Percentiles rank a stretch among this genome's conserved stretches.
Conservation (phyloP, 2,329 filamentous ascomycete genomes). For the Calonectria multiphialidica region DNA sequence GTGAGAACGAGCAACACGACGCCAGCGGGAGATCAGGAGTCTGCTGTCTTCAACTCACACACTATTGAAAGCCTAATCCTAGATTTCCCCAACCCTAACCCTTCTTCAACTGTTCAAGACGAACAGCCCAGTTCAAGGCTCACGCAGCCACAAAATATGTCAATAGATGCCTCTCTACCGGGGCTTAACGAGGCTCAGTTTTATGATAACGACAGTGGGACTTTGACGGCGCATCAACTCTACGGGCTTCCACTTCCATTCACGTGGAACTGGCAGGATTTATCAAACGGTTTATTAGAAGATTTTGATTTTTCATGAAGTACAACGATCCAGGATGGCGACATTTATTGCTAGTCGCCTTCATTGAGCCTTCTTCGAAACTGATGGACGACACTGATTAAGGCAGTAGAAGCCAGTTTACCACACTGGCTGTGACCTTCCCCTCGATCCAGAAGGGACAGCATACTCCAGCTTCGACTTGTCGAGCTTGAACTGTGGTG, state of each 20-base stretch:
- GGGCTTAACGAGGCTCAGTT: neutral
- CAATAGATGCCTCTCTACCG: neutral
- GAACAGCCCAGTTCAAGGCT: neutral
- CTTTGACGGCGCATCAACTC: constrained; percentile 5
- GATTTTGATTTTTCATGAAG: constrained; percentile 16
- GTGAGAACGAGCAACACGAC: neutral
- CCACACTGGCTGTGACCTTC: constrained; percentile 17
- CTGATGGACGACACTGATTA: neutral
- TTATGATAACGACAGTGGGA: neutral
- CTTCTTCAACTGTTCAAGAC: neutral
- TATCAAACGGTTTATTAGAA: constrained; percentile 11
- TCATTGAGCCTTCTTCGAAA: neutral
- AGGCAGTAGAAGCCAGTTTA: neutral
- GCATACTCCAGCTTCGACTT: constrained; percentile 11
- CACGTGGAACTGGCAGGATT: constrained; percentile 17
- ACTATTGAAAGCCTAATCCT: neutral
- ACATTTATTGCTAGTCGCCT: neutral
- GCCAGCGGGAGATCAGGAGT: neutral
- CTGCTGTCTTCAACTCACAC: neutral
- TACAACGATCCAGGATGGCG: neutral
- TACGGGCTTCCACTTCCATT: constrained; percentile 14
- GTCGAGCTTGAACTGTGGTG: constrained; percentile 19
- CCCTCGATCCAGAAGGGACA: constrained; percentile 13
- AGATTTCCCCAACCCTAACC: neutral
- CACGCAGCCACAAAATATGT: neutral